Percentiles rank a stretch among this genome's conserved stretches.
phyloP scores from a whole-genome alignment of 805 yeast species.

The Saccharomycopsis sp. region DNA sequence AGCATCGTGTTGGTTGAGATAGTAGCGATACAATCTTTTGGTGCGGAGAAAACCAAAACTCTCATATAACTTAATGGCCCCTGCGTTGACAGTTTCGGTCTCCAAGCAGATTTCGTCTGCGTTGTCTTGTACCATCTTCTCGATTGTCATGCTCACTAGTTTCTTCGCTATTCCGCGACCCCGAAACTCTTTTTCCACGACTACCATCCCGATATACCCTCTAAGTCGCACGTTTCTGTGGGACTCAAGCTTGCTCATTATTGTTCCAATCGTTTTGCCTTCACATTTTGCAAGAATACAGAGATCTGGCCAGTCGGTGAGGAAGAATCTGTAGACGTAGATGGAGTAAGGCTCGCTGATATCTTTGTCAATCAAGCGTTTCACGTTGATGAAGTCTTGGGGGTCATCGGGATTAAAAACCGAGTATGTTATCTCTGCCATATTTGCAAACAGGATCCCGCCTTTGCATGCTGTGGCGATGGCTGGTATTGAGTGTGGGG shows the following conservation, averaged over 20 bases:
- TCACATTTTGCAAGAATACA: slow-evolving; percentile 50
- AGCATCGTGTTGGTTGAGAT: slow-evolving; percentile 90
- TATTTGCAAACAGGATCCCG: neutral
- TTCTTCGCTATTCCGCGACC: slow-evolving; percentile 78
- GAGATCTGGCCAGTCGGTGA: slow-evolving; percentile 85
- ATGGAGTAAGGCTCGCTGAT: slow-evolving; percentile 91
- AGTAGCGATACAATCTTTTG: slow-evolving; percentile 78
- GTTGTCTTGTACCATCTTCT: slow-evolving; percentile 51
- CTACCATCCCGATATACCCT: slow-evolving; percentile 96
- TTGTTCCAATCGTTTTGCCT: slow-evolving; percentile 60
- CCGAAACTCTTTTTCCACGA: slow-evolving; percentile 64
- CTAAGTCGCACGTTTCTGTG: slow-evolving; percentile 69
- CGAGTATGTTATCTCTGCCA: slow-evolving; percentile 22
- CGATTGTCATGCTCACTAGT: slow-evolving; percentile 56
- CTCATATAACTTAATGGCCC: slow-evolving; percentile 66
- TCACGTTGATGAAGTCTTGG: slow-evolving; percentile 43
- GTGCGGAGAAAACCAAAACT: slow-evolving; percentile 68
- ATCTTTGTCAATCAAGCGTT: slow-evolving; percentile 58
- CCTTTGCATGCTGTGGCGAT: no score
- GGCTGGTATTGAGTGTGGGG: no score
- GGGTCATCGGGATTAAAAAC: slow-evolving; percentile 25
- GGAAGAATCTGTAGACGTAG: slow-evolving; percentile 85
- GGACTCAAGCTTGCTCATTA: slow-evolving; percentile 72
- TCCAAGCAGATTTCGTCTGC: slow-evolving; percentile 93
- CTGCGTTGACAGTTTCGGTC: slow-evolving; percentile 75